Evolutionary conservation across 495 filamentous ascomycete species (phyloP).

Genomic region (Hypoxylon crocopeplum): DNA sequence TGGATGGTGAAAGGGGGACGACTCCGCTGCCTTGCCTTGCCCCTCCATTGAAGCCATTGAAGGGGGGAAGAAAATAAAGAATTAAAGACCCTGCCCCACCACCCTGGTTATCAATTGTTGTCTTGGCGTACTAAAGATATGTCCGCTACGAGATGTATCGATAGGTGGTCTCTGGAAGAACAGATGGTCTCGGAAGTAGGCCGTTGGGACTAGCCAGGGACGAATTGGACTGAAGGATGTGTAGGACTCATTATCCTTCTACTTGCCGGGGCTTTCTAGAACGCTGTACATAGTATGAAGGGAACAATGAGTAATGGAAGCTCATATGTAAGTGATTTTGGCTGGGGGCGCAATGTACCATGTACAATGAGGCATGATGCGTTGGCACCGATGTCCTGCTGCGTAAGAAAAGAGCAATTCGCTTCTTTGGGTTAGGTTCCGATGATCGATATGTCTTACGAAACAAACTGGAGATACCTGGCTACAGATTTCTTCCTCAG

Average conservation of each 20-base stretch:
- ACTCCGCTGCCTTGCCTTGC: constrained; percentile 24
- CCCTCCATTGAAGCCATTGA: constrained; percentile 17
- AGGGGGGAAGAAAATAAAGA: constrained; percentile 4
- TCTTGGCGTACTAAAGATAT: constrained; percentile 29
- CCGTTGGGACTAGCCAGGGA: constrained; percentile 1
- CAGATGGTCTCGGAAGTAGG: constrained; percentile 17
- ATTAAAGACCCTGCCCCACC: constrained; percentile 16
- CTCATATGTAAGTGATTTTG: too few relatives aligned
- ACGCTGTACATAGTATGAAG: constrained; percentile 4
- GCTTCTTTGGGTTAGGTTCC: constrained; percentile 34
- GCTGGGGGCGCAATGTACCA: constrained; percentile 14
- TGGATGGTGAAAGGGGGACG: constrained; percentile 20
- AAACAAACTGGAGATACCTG: constrained; percentile 22
- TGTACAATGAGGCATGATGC: constrained; percentile 36
- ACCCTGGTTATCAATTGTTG: constrained; percentile 24
- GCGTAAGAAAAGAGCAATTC: constrained; percentile 35
- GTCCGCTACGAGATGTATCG: constrained; percentile 3
- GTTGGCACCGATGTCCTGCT: constrained; percentile 30
- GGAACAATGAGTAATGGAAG: too few relatives aligned
- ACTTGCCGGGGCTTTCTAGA: constrained; percentile 3
- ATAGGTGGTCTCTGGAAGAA: constrained; percentile 12
- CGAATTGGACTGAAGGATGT: too few relatives aligned
- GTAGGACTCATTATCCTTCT: neutral
- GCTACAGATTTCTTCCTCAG: constrained; percentile 12
- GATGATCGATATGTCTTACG: constrained; percentile 35